Conservation (phyloP, 768 basidiomycete species). For the Tylopilus vinaceipallidus region DNA sequence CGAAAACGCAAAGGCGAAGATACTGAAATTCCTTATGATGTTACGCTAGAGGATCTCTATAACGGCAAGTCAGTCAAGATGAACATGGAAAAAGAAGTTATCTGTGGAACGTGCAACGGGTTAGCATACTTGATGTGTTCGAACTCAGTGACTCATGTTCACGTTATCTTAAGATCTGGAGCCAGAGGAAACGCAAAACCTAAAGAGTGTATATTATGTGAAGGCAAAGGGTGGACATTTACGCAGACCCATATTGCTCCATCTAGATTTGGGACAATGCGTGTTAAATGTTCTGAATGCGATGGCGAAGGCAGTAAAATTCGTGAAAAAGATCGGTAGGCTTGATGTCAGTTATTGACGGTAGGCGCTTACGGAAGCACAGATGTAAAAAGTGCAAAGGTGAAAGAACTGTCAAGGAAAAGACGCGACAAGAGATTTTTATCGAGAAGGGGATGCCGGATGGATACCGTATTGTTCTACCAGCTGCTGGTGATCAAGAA, state of each 20-base stretch:
- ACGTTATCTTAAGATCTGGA: constrained; percentile 58
- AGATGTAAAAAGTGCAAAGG: constrained; percentile 98
- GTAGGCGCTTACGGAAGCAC: constrained; percentile 5
- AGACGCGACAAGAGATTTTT: constrained; percentile 83
- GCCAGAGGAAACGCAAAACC: constrained; percentile 83
- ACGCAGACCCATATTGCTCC: constrained; percentile 54
- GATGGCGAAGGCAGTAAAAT: constrained; percentile 66
- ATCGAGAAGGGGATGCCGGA: constrained; percentile 87
- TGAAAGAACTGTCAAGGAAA: constrained; percentile 77
- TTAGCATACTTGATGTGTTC: constrained; percentile 28
- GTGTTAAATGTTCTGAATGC: constrained; percentile 66
- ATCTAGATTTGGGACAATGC: constrained; percentile 47
- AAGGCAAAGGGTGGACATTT: constrained; percentile 78
- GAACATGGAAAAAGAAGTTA: constrained; percentile 81
- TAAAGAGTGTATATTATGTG: constrained; percentile 76
- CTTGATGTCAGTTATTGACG: neutral
- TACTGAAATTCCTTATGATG: constrained; percentile 74
- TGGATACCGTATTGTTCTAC: constrained; percentile 79
- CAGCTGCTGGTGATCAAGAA: constrained; percentile 91
- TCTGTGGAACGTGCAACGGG: constrained; percentile 84
- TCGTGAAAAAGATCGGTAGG: constrained; percentile 81
- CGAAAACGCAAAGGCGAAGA: constrained; percentile 64
- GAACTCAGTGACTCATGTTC: neutral
- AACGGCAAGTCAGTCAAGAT: constrained; percentile 87
- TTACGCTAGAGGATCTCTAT: constrained; percentile 90